Conservation (phyloP, 1,139 yeast species). For the Eremothecium gossypii region DNA sequence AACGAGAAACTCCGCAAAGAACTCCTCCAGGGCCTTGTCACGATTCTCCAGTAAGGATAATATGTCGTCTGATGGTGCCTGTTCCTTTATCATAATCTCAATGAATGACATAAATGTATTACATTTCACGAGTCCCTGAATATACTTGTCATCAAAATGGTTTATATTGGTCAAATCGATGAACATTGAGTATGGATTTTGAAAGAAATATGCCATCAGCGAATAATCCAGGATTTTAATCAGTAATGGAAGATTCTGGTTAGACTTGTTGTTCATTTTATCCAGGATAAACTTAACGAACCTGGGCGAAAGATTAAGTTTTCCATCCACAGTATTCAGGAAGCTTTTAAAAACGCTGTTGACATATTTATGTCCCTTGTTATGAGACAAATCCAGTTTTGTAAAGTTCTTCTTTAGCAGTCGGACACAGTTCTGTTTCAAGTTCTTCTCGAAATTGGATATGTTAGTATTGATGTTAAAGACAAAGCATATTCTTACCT, state of each 20-base stretch:
- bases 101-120: conserved; percentile 39
- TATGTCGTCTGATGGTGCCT: conserved; percentile 23
- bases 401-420: conserved; percentile 22
- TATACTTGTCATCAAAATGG: conserved; percentile 30
- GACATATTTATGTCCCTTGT: conserved; percentile 27
- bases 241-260: conserved; percentile 26
- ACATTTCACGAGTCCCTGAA: conserved; percentile 35
- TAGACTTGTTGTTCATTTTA: conserved; percentile 26
- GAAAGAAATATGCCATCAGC: conserved; percentile 63
- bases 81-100: conserved; percentile 28
- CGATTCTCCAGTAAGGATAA: conserved; percentile 20
- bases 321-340: conserved; percentile 29
- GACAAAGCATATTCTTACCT: conserved; percentile 23
- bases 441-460: conserved; percentile 27
- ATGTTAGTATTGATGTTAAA: conserved; percentile 28
- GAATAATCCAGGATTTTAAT: conserved; percentile 52
- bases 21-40: conserved; percentile 22
- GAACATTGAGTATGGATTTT: conserved; percentile 51
- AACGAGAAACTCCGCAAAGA: conserved; percentile 27
- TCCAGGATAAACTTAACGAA: conserved; percentile 26
- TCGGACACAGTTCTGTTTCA: conserved; percentile 26
- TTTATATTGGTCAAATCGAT: conserved; percentile 32
- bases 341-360: conserved; percentile 28
- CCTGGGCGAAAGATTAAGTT: conserved; percentile 25
- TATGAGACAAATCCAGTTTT: conserved; percentile 26